A percentile compares a stretch with the other conserved stretches of the same genome.
These are phyloP conservation scores for Chaetomium fimeti DNA, from an alignment of 495 filamentous ascomycete genomes.

Conservation along the genomic window DNA sequence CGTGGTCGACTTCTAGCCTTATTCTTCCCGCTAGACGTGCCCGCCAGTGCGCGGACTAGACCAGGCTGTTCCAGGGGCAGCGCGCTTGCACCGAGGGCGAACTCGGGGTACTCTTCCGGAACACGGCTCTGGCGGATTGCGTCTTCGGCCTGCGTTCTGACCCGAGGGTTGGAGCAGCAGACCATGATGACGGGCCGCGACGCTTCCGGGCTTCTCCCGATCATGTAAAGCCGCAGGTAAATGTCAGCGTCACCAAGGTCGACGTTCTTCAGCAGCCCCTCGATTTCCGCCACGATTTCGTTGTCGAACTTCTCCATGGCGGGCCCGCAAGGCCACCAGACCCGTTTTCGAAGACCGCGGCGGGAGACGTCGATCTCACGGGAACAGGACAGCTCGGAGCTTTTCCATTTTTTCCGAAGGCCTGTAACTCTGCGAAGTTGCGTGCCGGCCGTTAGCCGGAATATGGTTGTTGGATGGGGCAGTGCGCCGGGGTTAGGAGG, in stretches of 20 bases:
- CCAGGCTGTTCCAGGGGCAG: constrained; percentile 25
- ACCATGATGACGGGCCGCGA: constrained; percentile 28
- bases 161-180: constrained; percentile 22
- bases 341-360: neutral
- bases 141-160: constrained; percentile 5
- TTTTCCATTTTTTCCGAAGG: neutral
- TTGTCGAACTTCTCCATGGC: neutral
- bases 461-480: neutral
- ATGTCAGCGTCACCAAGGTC: neutral
- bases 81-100: constrained; percentile 17
- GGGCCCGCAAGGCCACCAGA: neutral
- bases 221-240: neutral
- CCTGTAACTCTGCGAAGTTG: neutral
- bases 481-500: neutral
- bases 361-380: neutral
- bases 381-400: neutral
- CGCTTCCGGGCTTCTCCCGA: neutral
- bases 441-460: neutral
- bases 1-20: neutral
- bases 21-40: neutral
- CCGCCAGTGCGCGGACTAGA: constrained; percentile 2
- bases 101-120: constrained; percentile 12
- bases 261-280: neutral
- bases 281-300: neutral
- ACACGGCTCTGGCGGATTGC: constrained; percentile 18